phyloP scores from a whole-genome alignment of 108 stramenopile species.

The Aurantiochytrium sp. region DNA sequence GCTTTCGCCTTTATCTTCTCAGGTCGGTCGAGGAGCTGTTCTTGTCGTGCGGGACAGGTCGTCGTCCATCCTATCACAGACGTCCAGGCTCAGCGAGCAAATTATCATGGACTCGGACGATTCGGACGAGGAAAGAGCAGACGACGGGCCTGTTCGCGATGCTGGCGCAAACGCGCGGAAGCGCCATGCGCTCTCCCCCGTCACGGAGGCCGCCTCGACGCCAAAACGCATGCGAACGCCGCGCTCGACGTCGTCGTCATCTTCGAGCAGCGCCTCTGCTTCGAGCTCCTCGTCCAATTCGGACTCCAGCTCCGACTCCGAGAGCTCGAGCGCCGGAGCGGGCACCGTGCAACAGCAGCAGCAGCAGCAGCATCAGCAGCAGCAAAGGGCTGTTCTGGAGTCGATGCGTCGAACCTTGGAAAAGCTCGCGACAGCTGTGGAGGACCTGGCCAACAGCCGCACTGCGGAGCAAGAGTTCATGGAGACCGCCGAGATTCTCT shows the following conservation, averaged over 20 bases:
- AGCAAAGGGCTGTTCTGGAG: background rate
- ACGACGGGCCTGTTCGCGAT: too few species aligned
- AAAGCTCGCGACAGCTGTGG: background rate
- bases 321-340: too few species aligned
- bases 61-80: background rate
- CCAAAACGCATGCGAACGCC: too few species aligned
- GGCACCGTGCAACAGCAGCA: background rate
- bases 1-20: too few species aligned
- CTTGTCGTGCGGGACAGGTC: background rate
- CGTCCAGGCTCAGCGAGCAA: background rate
- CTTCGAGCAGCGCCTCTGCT: background rate
- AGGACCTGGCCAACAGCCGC: background rate
- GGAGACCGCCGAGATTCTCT: constrained; percentile 34
- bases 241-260: too few species aligned
- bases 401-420: background rate
- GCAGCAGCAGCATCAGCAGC: too few species aligned
- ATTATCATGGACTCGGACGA: background rate
- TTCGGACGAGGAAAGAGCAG: background rate
- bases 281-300: background rate
- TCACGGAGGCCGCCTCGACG: background rate
- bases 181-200: background rate
- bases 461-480: constrained; percentile 30
- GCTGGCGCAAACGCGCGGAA: background rate
- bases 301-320: background rate
- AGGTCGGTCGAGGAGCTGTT: too few species aligned